A percentile compares a stretch with the other conserved stretches of the same genome.
Conservation (phyloP, 2,329 filamentous ascomycete species). For the Claviceps paspali region DNA sequence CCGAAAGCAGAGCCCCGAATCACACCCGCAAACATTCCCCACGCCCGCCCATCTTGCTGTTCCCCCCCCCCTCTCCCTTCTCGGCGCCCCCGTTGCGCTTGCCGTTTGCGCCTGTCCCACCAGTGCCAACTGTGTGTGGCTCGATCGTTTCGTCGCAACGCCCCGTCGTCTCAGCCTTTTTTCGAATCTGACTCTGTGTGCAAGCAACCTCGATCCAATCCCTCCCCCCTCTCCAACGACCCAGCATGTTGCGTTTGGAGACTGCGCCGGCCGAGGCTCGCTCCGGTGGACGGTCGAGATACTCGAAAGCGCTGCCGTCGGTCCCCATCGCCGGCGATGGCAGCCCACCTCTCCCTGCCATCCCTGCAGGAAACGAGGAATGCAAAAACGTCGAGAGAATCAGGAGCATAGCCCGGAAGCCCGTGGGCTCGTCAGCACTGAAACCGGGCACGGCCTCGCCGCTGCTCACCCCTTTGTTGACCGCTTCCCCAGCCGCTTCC, state of each 20-base stretch:
- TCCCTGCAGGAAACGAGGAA: constrained; percentile 10
- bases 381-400: background rate
- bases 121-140: no score
- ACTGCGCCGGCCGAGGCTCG: background rate
- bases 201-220: background rate
- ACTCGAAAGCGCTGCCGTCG: constrained; percentile 41
- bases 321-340: constrained; percentile 22
- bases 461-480: constrained; percentile 6
- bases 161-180: background rate
- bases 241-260: constrained; percentile 4
- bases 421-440: constrained; percentile 7
- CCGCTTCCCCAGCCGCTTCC: no score
- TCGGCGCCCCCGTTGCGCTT: no score
- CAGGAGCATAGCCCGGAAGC: constrained; percentile 9
- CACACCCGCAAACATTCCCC: no score
- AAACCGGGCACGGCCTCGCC: constrained; percentile 5
- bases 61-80: no score
- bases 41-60: no score
- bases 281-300: constrained; percentile 32
- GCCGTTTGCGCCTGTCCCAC: no score
- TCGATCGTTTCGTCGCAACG: constrained; percentile 2
- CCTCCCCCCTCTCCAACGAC: background rate
- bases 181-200: background rate
- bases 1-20: no score
- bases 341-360: constrained; percentile 11